Base-by-base conservation (phyloP, 1,139 yeast genomes). In the Meyerozyma carpophila region DNA sequence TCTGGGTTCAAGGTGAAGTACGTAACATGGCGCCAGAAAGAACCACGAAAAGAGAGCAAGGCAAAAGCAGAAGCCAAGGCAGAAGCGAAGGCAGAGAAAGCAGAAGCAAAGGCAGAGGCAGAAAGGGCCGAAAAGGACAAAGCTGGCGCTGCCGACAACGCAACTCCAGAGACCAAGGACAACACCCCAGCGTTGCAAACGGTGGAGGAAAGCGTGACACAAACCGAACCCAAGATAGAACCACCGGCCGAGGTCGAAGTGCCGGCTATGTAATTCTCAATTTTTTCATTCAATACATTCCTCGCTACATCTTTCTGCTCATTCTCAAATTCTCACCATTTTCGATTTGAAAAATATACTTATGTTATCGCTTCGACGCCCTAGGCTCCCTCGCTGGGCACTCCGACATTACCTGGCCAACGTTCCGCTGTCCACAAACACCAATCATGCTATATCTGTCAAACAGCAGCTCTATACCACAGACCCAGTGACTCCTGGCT, bases 401-500 rank as follows among this genome's bases (percentile, higher is more conserved):
- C n/a, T 13, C 11, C 28, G 39, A 24, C 18, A 34, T 21, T 34
- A 20, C 6, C 37, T 14, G 41, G 32, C 16, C 28, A 20, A 29
- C 20, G 16, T 38, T 21, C 43, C 42, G 18, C 44, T 47, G 8
- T 56, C 72, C 24, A 67, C 75, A 2, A 69, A 69, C 43, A 53
- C 68, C 18, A 80, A 78, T 52, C 70, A 74, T 26, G 57, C 73
- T 20, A 69, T 81, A 10, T 79, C 86, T n/a, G 73, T 67, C 9
- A 77, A 74, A 50, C 96, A 90, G 58, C 78, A 79, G 48, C 68
- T 91, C 36, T 90, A 83, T 60, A 79, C 84, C 67, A 81, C 87
- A 1, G 95, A 88, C 60, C 77, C 83, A 9, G 63, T 79, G 13
- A 83, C 96, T 0, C 97, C 97, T 0, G 98, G 98, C 0, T 84